These are phyloP conservation scores for Priceomyces castillae DNA, from an alignment of 805 yeast species.

Conservation along the genomic window DNA sequence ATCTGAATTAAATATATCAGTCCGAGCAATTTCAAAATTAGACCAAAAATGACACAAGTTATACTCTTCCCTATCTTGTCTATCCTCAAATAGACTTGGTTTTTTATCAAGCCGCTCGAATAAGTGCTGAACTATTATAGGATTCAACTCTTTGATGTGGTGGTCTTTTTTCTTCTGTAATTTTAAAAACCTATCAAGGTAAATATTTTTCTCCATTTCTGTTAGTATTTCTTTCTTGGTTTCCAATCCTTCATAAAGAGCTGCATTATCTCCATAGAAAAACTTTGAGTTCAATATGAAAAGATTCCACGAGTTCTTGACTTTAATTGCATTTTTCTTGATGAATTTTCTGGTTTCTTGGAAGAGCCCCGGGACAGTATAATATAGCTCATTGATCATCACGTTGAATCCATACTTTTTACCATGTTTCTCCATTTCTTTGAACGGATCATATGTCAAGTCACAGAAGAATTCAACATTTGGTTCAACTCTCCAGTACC, in stretches of 20 bases:
- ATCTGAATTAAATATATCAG: constrained; percentile 67
- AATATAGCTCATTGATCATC: constrained; percentile 69
- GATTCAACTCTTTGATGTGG: constrained; percentile 22
- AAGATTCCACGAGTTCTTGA: constrained; percentile 69
- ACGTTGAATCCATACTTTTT: constrained; percentile 87
- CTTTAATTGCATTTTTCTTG: constrained; percentile 38
- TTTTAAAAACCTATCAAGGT: constrained; percentile 21
- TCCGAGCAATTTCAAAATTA: constrained; percentile 86
- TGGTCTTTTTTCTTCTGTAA: constrained; percentile 21
- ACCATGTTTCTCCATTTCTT: constrained; percentile 64
- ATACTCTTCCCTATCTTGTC: constrained; percentile 64
- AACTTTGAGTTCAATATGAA: constrained; percentile 43
- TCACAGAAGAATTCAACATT: constrained; percentile 89
- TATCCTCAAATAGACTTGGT: constrained; percentile 45
- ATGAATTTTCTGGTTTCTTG: constrained; percentile 67
- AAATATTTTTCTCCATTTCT: constrained; percentile 27
- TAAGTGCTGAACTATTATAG: constrained; percentile 33
- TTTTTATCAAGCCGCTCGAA: constrained; percentile 34
- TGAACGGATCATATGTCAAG: constrained; percentile 85
- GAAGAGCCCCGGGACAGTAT: constrained; percentile 81
- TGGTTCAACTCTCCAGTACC: constrained; percentile 98
- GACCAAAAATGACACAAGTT: constrained; percentile 90
- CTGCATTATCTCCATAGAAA: constrained; percentile 20
- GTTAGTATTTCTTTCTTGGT: constrained; percentile 18
- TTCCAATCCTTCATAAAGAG: constrained; percentile 21